phyloP scores from a whole-genome alignment of 805 yeast genomes.

The Ogataea salicorniae region DNA sequence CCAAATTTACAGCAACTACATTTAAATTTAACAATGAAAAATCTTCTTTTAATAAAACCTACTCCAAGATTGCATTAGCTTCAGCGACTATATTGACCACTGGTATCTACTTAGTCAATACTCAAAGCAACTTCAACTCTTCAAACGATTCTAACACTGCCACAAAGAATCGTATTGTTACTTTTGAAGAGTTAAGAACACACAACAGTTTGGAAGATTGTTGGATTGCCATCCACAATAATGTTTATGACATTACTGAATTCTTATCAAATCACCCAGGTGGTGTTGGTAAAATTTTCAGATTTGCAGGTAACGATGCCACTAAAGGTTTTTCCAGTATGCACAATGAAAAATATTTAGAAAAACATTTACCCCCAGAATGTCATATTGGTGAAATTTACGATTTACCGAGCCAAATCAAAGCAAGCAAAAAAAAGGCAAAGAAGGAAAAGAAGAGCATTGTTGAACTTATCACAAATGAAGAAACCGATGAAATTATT shows the following conservation, averaged over 20 bases:
- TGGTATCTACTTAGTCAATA: background rate
- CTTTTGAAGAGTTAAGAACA: conserved; percentile 31
- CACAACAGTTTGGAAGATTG: conserved; percentile 59
- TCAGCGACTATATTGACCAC: background rate
- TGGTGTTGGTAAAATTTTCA: conserved; percentile 37
- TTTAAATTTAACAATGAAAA: too few species aligned
- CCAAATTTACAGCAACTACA: too few species aligned
- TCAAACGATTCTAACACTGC: background rate
- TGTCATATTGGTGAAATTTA: conserved; percentile 34
- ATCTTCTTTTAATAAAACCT: too few species aligned
- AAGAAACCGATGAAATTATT: too few species aligned
- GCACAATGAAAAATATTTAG: conserved; percentile 25
- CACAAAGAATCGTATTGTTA: conserved; percentile 1
- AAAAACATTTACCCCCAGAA: conserved; percentile 21
- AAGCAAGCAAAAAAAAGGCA: conserved; percentile 22
- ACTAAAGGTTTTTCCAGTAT: conserved; percentile 28
- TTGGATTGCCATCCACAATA: conserved; percentile 80
- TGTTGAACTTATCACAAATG: conserved; percentile 4
- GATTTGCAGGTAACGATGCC: conserved; percentile 48
- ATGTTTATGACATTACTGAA: conserved; percentile 36
- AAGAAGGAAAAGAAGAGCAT: conserved; percentile 22
- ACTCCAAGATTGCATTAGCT: background rate
- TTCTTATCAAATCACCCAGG: conserved; percentile 42
- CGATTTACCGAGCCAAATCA: conserved; percentile 21
- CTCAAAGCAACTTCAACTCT: background rate